Evolutionary conservation across 202 grass and related monocot species (phyloP).

Genomic region (Brachypodium distachyon): DNA sequence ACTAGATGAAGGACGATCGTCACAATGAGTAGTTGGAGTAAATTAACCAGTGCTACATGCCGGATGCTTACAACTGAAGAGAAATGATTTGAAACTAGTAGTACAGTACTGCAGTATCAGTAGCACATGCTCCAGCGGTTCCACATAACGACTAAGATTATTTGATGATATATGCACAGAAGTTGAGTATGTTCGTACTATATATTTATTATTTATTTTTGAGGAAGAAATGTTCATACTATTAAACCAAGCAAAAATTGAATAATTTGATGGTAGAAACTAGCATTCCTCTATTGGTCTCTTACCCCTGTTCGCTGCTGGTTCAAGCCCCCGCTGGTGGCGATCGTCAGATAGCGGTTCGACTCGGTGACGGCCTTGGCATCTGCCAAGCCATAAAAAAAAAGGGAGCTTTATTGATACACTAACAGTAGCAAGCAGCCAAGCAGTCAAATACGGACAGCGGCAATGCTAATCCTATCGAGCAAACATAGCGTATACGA

Average conservation of each 20-base stretch:
- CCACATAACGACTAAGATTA: no score
- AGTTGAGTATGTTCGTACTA: no score
- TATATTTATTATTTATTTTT: no score
- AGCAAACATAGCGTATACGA: background rate
- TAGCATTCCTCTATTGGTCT: background rate
- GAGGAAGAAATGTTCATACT: no score
- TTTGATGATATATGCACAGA: background rate
- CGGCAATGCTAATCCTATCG: background rate
- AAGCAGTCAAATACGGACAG: background rate
- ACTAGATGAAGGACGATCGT: background rate
- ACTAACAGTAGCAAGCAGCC: no score
- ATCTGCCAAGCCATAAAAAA: conserved; percentile 30
- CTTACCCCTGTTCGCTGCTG: conserved; percentile 99
- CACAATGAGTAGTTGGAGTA: conserved; percentile 19
- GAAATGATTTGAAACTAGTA: background rate
- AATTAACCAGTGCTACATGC: conserved; percentile 14
- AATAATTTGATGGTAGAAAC: background rate
- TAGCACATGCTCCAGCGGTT: background rate
- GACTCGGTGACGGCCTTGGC: conserved; percentile 37
- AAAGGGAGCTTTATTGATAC: conserved; percentile 11
- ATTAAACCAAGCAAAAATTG: background rate
- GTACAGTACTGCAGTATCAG: background rate
- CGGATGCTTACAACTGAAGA: conserved; percentile 29
- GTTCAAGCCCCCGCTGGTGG: conserved; percentile 91
- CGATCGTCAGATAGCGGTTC: conserved; percentile 84